Conservation (phyloP, 2,329 filamentous ascomycete species). For the Whalleya microplaca region DNA sequence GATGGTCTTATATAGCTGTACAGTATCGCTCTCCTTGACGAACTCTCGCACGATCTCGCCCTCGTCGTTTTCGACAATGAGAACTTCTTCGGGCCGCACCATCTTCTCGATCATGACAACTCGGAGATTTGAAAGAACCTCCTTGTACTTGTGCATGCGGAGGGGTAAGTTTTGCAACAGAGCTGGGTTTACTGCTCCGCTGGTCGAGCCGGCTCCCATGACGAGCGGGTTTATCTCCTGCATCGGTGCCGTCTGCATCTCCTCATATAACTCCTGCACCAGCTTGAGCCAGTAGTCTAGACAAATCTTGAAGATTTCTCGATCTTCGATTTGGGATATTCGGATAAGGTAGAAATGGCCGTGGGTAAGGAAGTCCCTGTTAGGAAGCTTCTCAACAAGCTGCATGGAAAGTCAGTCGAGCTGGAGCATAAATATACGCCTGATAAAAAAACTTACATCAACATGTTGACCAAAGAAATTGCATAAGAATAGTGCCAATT, state of each 20-base stretch:
- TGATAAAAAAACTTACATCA: slow-evolving; percentile 56
- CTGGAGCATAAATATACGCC: background rate
- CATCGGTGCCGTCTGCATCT: slow-evolving; percentile 96
- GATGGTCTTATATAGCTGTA: slow-evolving; percentile 98
- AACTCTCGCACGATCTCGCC: slow-evolving; percentile 99
- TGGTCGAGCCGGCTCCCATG: slow-evolving; percentile 74
- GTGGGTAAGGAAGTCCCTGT: slow-evolving; percentile 91
- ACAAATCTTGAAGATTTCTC: slow-evolving; percentile 99
- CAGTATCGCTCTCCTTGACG: slow-evolving; percentile 98
- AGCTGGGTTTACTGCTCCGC: slow-evolving; percentile 82
- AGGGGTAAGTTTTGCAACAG: slow-evolving; percentile 89
- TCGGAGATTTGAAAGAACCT: slow-evolving; percentile 89
- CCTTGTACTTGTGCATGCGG: slow-evolving; percentile 96
- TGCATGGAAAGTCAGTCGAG: slow-evolving; percentile 40
- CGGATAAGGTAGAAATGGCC: slow-evolving; percentile 98
- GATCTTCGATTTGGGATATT: slow-evolving; percentile 97
- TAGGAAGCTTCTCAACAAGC: slow-evolving; percentile 94
- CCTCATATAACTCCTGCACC: slow-evolving; percentile 96
- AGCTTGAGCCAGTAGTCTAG: slow-evolving; percentile 99
- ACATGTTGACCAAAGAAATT: slow-evolving; percentile 97
- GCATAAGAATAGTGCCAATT: slow-evolving; percentile 91
- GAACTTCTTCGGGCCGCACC: slow-evolving; percentile 95
- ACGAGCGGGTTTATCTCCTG: slow-evolving; percentile 90
- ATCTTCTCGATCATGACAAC: slow-evolving; percentile 99
- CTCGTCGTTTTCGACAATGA: slow-evolving; percentile 99